phyloP scores from a whole-genome alignment of 139 green algal genomes.

The Tetradesmus obliquus region DNA sequence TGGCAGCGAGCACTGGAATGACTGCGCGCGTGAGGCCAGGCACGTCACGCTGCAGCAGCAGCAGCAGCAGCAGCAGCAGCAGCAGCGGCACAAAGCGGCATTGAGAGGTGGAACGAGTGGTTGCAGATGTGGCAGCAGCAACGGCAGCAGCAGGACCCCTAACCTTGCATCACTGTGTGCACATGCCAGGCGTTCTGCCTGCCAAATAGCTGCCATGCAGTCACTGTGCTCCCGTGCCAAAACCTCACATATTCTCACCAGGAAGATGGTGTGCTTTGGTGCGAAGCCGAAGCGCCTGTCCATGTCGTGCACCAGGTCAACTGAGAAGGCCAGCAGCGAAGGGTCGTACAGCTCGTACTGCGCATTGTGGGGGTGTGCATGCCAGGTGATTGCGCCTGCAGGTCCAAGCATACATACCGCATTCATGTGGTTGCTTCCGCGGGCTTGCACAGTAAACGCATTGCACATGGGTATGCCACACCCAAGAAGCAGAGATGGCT shows the following conservation, averaged over 20 bases:
- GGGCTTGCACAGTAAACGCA: too few relatives aligned
- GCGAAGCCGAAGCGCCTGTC: conserved; percentile 59
- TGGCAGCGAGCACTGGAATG: conserved; percentile 52
- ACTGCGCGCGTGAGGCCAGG: conserved; percentile 66
- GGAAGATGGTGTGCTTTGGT: conserved; percentile 63
- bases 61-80: neutral
- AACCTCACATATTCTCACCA: conserved; percentile 29
- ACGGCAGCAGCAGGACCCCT: neutral
- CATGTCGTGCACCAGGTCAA: conserved; percentile 64
- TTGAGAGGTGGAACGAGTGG: too few relatives aligned
- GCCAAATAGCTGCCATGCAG: too few relatives aligned
- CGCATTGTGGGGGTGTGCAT: conserved; percentile 72
- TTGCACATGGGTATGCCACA: too few relatives aligned
- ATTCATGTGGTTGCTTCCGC: too few relatives aligned
- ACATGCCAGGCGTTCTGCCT: too few relatives aligned
- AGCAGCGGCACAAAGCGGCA: neutral
- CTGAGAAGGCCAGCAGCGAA: conserved; percentile 55
- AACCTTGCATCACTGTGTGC: neutral
- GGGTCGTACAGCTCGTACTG: conserved; percentile 67
- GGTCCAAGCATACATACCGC: too few relatives aligned
- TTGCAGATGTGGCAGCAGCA: neutral
- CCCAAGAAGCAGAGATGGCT: too few relatives aligned
- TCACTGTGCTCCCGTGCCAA: too few relatives aligned
- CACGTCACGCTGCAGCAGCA: conserved; percentile 63
- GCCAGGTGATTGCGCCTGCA: conserved; percentile 66